Percentiles rank a stretch among this genome's conserved stretches.
Evolutionary conservation across 2,329 filamentous ascomycete genomes (phyloP).

Genomic region (Pseudogymnoascus sp.): DNA sequence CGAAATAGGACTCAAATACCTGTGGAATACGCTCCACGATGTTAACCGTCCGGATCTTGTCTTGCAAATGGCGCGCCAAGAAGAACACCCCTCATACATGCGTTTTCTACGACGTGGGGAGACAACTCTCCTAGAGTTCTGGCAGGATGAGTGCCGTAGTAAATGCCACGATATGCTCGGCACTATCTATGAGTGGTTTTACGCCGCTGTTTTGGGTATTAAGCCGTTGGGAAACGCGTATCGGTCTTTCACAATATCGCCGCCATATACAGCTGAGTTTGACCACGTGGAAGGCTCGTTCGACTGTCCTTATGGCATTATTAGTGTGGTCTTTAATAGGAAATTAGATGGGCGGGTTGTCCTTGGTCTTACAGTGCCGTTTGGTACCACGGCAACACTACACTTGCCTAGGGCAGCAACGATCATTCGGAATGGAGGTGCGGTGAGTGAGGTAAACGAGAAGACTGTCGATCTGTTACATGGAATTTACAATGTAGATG

Average conservation of each 20-base stretch:
- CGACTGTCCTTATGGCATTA: slow-evolving; percentile 34
- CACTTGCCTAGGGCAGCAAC: neutral
- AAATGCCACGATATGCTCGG: slow-evolving; percentile 43
- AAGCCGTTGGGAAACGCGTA: slow-evolving; percentile 34
- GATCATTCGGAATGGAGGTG: neutral
- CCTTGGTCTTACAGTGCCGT: neutral
- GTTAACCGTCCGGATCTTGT: slow-evolving; percentile 35
- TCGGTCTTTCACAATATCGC: slow-evolving; percentile 28
- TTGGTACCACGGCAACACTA: neutral
- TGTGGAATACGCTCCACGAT: slow-evolving; percentile 26
- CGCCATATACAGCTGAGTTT: slow-evolving; percentile 33
- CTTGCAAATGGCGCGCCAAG: slow-evolving; percentile 37
- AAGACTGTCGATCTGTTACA: neutral
- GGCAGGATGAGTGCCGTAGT: slow-evolving; percentile 36
- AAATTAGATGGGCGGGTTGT: neutral
- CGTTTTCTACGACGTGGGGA: slow-evolving; percentile 37
- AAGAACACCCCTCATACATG: slow-evolving; percentile 39
- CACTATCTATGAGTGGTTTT: slow-evolving; percentile 43
- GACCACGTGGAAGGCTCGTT: slow-evolving; percentile 31
- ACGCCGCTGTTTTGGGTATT: slow-evolving; percentile 30
- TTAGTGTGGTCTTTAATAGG: slow-evolving; percentile 24
- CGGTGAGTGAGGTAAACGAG: neutral
- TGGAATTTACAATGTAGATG: neutral
- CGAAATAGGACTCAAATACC: slow-evolving; percentile 36
- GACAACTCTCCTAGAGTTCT: slow-evolving; percentile 37